Conservation (phyloP, 2,329 filamentous ascomycete species). For the Microcyclospora pomicola region DNA sequence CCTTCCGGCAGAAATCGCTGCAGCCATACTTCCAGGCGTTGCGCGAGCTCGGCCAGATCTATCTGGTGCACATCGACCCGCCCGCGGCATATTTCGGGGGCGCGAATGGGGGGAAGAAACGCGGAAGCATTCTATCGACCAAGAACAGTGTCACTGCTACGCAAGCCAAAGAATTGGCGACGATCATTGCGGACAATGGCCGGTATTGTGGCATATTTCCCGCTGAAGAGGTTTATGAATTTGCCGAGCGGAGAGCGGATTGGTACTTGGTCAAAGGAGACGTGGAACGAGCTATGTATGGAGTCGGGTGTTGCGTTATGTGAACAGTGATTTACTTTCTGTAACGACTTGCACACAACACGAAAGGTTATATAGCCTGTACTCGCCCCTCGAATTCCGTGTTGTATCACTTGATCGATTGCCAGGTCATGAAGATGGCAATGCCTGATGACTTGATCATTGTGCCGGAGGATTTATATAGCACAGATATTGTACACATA, state of each 20-base stretch:
- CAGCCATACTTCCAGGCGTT: constrained; percentile 84
- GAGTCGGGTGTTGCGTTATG: constrained; percentile 78
- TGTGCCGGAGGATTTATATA: too few relatives aligned
- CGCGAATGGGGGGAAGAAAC: constrained; percentile 8
- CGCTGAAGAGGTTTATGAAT: constrained; percentile 95
- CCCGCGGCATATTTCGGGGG: constrained; percentile 14
- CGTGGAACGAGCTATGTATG: constrained; percentile 95
- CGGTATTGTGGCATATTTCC: constrained; percentile 86
- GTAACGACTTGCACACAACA: too few relatives aligned
- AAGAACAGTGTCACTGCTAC: constrained; percentile 37
- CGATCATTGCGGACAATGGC: constrained; percentile 82
- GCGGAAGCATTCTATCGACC: constrained; percentile 13
- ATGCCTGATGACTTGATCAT: too few relatives aligned
- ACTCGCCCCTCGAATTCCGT: too few relatives aligned
- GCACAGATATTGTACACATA: too few relatives aligned
- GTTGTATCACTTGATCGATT: too few relatives aligned
- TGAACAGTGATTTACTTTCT: constrained; percentile 26
- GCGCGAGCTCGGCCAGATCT: constrained; percentile 87
- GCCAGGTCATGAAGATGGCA: too few relatives aligned
- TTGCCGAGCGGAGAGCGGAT: constrained; percentile 82
- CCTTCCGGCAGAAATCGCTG: constrained; percentile 69
- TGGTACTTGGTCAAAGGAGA: constrained; percentile 83
- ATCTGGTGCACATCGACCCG: constrained; percentile 54
- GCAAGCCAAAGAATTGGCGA: constrained; percentile 88
- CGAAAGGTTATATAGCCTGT: too few relatives aligned